These are phyloP conservation scores for Blastomyces gilchristii DNA, from an alignment of 2,329 filamentous ascomycete genomes.

Conservation along the genomic window DNA sequence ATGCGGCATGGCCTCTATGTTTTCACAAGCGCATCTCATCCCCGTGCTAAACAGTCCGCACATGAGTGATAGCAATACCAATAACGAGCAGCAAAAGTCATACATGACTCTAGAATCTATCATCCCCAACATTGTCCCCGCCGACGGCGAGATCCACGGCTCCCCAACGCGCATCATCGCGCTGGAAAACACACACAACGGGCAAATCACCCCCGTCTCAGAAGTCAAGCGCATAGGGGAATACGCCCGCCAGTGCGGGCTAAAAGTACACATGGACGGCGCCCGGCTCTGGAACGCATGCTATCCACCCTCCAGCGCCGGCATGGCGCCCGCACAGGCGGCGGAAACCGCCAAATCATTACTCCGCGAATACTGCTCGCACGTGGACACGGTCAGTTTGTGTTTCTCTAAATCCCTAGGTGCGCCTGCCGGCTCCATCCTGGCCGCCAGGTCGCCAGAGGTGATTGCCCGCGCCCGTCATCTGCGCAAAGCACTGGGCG, in stretches of 20 bases:
- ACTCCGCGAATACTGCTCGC: constrained; percentile 54
- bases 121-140: constrained; percentile 51
- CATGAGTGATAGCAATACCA: not conserved
- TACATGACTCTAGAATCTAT: constrained; percentile 72
- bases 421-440: constrained; percentile 62
- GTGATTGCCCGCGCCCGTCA: constrained; percentile 60
- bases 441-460: constrained; percentile 51
- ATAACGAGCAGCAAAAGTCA: constrained; percentile 40
- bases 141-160: constrained; percentile 53
- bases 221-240: constrained; percentile 59
- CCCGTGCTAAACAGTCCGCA: not conserved
- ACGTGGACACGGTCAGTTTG: constrained; percentile 64
- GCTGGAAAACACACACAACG: constrained; percentile 76
- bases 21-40: constrained; percentile 2
- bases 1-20: constrained; percentile 56
- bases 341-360: constrained; percentile 58
- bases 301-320: not conserved
- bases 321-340: constrained; percentile 30
- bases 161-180: constrained; percentile 74
- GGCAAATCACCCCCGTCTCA: constrained; percentile 63
- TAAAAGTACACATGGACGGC: constrained; percentile 68
- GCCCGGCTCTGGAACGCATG: constrained; percentile 69
- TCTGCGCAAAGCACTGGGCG: constrained; percentile 71
- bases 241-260: constrained; percentile 55
- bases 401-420: constrained; percentile 78